Evolutionary conservation across 2,329 filamentous ascomycete genomes (phyloP), one percentile per base, ranked within the genome.

Genomic region (Ceratocystis lukuohia): DNA sequence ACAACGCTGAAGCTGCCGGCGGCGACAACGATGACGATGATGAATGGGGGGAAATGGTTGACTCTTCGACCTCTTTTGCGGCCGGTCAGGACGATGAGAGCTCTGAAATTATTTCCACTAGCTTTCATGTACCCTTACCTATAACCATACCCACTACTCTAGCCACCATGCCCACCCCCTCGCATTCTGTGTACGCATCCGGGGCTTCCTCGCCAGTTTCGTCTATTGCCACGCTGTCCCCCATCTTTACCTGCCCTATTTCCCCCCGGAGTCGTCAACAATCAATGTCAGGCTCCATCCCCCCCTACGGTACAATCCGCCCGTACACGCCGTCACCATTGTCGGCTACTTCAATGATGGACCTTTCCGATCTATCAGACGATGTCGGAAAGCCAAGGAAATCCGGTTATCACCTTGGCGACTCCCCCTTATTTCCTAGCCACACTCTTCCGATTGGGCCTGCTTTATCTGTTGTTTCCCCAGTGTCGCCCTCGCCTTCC

Each of bases 11-110:
- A 70, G 61, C 57, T 41, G 71, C 71, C 0, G 72, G 76, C 5
- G 75, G 78, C 0, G 79, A 82, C 3, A 80, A 83, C 56, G 82
- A 84, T 41, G 75, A 78, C 0, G 79, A 82, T 4, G 80, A 83
- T 57, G 82, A 84, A 46, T 85, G 82, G 82, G 82, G 82, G 1
- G 82, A 85, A 68, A 85, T 85, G 82, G 76, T 85, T 33, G 56
- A 59, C 10, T 63, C 66, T 4, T 50, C 50, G 12, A 33, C 64
- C 20, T 33, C 61, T 25, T 20, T 44, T 64, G 22, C 45, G 33
- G 30, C 33, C 5, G 46, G 64, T 20, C 37, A 65, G 28, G 45
- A 45, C 25, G 30, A 65, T 12, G 45, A 46, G 5, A 65, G 59
- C 45, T 2, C 25, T 10, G 37, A 48, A 28, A 37, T 65, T 33